Evolutionary conservation across 169 alveolate genomes (phyloP), one percentile per base, ranked within the genome.

Genomic region (Plasmodium gaboni): DNA sequence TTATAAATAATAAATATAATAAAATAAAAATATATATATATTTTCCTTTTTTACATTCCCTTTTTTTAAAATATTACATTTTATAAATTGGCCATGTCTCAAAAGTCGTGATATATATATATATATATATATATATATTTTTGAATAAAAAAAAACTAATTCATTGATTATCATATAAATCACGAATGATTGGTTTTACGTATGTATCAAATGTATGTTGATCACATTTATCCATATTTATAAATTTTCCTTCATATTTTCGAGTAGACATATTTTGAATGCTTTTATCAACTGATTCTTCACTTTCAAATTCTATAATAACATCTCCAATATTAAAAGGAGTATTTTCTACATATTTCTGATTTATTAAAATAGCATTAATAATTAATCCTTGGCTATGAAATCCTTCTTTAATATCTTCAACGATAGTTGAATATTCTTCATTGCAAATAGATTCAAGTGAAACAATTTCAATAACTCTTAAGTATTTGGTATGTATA

Each of bases 341-440:
- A n/a, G 94, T 91, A 12, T 61, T 53, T 12, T 94, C 92, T 60
- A 68, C 90, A 93, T 94, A 94, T 50, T 92, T 63, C 3, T 92
- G 91, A 0, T 91, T 76, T 24, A 94, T 83, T 12, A 92, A 90
- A 57, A 93, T 83, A 13, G 94, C 91, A 10, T 80, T 73, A 12
- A 86, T 89, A 22, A 92, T 89, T 55, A 92, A 92, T 4, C 96
- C 96, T 57, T 94, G 95, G 24, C 74, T 89, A 22, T 89, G 94
- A 65, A 94, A 94, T 1, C 93, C 96, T 80, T 94, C 95, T 55
- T 73, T 83, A 50, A 94, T 94, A 74, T 94, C 96, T 19, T 92
- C 95, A 55, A 94, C 13, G 0, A 94, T 92, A 22, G 92, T 90
- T 8, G 89, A 51, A 51, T 87, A 92, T 46, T 94, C 95, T 38